A percentile compares a stretch with the other conserved stretches of the same genome.
These are phyloP conservation scores for Apiospora saccharicola DNA, from an alignment of 2,329 filamentous ascomycete genomes.

Conservation along the genomic window DNA sequence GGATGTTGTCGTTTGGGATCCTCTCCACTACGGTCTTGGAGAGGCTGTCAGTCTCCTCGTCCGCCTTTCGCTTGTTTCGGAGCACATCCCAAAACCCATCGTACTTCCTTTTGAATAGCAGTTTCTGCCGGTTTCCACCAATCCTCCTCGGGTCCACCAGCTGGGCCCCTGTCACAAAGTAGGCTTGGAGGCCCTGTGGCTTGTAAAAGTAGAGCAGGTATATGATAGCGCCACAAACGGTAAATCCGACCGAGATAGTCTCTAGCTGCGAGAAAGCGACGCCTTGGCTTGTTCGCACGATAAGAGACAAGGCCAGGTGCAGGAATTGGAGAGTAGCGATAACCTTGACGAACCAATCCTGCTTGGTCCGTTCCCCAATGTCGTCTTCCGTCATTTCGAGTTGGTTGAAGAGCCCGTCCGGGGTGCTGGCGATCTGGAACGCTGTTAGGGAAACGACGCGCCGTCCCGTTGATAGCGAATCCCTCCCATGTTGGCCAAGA, in stretches of 20 bases:
- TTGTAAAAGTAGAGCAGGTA: neutral
- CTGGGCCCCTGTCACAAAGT: neutral
- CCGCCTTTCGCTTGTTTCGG: neutral
- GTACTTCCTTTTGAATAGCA: neutral
- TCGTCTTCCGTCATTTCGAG: neutral
- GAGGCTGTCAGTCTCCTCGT: neutral
- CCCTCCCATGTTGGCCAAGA: neutral
- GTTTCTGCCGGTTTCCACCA: no score
- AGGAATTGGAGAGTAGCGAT: neutral
- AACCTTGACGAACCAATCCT: neutral
- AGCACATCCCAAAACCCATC: neutral
- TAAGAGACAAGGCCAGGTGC: neutral
- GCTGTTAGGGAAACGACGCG: neutral
- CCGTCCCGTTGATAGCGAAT: neutral
- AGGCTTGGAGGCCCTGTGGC: neutral
- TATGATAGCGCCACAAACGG: neutral
- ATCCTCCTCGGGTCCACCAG: no score
- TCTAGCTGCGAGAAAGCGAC: neutral
- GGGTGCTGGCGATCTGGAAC: neutral
- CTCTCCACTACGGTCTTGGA: neutral
- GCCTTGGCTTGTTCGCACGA: neutral
- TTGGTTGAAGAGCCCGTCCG: neutral
- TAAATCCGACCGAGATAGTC: neutral
- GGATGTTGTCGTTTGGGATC: slow-evolving; percentile 1
- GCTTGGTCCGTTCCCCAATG: neutral